These are phyloP conservation scores for Pythium utonaiense DNA, from an alignment of 352 stramenopile genomes.

Conservation along the genomic window DNA sequence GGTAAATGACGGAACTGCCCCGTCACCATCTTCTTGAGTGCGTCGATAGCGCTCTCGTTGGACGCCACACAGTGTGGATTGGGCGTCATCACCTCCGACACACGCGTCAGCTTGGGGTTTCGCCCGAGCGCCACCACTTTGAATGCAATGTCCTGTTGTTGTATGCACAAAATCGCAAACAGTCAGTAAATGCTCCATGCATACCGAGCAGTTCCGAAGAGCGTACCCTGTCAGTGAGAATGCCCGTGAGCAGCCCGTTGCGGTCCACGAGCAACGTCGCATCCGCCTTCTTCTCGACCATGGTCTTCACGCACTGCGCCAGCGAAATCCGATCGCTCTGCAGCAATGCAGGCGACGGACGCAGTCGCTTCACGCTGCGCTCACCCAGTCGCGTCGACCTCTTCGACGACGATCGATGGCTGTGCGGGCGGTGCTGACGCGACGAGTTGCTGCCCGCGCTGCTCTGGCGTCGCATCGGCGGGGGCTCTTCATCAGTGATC, in stretches of 20 bases:
- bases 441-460: conserved; percentile 23
- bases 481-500: conserved; percentile 6
- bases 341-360: conserved; percentile 61
- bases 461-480: conserved; percentile 10
- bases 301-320: conserved; percentile 71
- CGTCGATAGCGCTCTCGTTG: conserved; percentile 93
- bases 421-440: conserved; percentile 10
- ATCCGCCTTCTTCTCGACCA: conserved; percentile 89
- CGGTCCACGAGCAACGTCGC: conserved; percentile 91
- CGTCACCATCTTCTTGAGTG: conserved; percentile 96
- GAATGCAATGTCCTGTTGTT: conserved; percentile 91
- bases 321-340: conserved; percentile 71
- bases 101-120: conserved; percentile 66
- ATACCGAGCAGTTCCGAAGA: too few species aligned
- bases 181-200: not conserved
- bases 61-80: conserved; percentile 93
- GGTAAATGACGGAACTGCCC: conserved; percentile 95
- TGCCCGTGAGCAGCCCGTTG: conserved; percentile 90
- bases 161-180: not conserved
- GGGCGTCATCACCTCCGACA: conserved; percentile 92
- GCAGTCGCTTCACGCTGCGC: conserved; percentile 48
- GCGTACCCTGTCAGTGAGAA: conserved; percentile 91
- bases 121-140: conserved; percentile 90
- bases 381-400: conserved; percentile 19
- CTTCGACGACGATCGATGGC: conserved; percentile 16